Conservation (phyloP, 2,329 filamentous ascomycete genomes). For the Sclerotinia nivalis region DNA sequence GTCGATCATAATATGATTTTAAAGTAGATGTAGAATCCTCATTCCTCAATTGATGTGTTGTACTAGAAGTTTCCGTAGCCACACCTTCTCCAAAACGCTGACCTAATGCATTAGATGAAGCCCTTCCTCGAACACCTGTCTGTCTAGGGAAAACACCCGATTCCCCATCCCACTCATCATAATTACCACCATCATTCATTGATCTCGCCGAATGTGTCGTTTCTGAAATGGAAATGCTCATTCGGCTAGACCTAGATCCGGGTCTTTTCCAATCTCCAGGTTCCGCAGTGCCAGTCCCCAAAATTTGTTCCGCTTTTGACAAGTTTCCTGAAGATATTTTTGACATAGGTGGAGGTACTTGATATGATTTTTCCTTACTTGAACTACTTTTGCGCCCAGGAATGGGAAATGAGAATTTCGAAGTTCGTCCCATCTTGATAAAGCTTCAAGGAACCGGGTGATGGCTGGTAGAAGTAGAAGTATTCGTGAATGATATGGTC, state of each 20-base stretch:
- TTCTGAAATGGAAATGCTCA: conserved; percentile 45
- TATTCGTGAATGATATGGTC: conserved; percentile 1
- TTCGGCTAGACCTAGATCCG: conserved; percentile 43
- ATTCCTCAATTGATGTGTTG: conserved; percentile 39
- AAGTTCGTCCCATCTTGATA: conserved; percentile 40
- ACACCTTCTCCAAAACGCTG: conserved; percentile 44
- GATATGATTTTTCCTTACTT: conserved; percentile 25
- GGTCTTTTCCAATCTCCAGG: conserved; percentile 36
- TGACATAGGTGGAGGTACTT: conserved; percentile 13
- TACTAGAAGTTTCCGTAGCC: conserved; percentile 41
- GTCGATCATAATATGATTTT: conserved; percentile 49
- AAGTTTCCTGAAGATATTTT: conserved; percentile 25
- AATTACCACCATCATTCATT: conserved; percentile 30
- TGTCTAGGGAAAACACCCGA: conserved; percentile 34
- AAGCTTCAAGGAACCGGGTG: background rate
- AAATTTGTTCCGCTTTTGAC: conserved; percentile 40
- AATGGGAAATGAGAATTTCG: conserved; percentile 43
- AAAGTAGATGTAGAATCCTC: conserved; percentile 49
- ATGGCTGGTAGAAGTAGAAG: background rate
- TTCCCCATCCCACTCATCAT: conserved; percentile 36
- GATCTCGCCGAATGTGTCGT: conserved; percentile 33
- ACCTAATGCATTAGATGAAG: conserved; percentile 49
- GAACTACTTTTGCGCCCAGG: conserved; percentile 38
- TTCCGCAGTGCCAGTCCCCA: conserved; percentile 29
- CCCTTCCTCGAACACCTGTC: conserved; percentile 44